phyloP scores from a whole-genome alignment of 495 filamentous ascomycete species.

The Tuber aestivum region DNA sequence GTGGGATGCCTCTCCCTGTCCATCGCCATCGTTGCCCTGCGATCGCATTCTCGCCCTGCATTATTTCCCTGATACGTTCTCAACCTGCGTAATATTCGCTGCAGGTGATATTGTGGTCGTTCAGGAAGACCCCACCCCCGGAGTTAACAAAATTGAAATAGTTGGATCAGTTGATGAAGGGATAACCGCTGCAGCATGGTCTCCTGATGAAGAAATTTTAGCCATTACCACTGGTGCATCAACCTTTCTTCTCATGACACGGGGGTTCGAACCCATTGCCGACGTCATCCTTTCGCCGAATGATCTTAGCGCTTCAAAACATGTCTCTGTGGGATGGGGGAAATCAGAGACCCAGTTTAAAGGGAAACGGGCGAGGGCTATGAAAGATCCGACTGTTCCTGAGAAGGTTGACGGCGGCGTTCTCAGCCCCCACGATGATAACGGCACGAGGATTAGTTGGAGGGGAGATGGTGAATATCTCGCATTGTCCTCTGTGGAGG shows the following conservation, averaged over 20 bases:
- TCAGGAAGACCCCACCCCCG: constrained; percentile 63
- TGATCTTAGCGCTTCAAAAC: constrained; percentile 80
- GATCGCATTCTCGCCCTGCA: constrained; percentile 73
- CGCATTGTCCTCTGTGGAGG: constrained; percentile 72
- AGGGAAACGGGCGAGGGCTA: constrained; percentile 80
- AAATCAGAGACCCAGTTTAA: constrained; percentile 98
- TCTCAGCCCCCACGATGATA: constrained; percentile 65
- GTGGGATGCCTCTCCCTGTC: constrained; percentile 60
- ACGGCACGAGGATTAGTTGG: constrained; percentile 71
- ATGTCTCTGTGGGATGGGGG: constrained; percentile 97
- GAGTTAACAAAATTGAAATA: constrained; percentile 79
- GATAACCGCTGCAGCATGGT: constrained; percentile 85
- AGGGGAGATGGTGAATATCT: constrained; percentile 89
- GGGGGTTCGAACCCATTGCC: constrained; percentile 75
- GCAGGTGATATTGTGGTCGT: constrained; percentile 86
- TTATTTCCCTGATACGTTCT: constrained; percentile 71
- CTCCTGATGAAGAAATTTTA: constrained; percentile 86
- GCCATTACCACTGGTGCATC: constrained; percentile 70
- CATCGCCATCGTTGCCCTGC: constrained; percentile 55
- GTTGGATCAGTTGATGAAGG: constrained; percentile 87
- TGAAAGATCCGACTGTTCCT: constrained; percentile 88
- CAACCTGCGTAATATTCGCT: constrained; percentile 74
- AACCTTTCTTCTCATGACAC: constrained; percentile 86
- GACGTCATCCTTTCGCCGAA: constrained; percentile 63
- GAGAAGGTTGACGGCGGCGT: constrained; percentile 84